These are phyloP conservation scores for Blumeria graminis DNA, from an alignment of 2,329 filamentous ascomycete species.

Conservation along the genomic window DNA sequence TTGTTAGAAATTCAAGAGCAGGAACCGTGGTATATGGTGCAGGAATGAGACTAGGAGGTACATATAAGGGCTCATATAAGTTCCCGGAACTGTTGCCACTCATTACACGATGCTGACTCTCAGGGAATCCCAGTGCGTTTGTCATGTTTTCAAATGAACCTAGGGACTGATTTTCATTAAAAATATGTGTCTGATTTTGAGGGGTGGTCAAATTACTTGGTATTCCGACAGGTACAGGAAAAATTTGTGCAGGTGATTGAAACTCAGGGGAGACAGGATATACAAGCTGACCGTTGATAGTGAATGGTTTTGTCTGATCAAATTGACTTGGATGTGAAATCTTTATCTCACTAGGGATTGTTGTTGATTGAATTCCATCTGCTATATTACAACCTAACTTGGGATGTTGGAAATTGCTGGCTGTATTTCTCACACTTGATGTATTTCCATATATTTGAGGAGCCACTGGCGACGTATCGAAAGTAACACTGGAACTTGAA, in stretches of 20 bases:
- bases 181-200: constrained; percentile 3
- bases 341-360: constrained; percentile 10
- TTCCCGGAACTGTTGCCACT: constrained; percentile 4
- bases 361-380: not conserved
- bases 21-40: constrained; percentile 3
- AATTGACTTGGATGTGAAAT: constrained; percentile 15
- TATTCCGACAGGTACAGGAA: constrained; percentile 10
- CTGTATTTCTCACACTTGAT: not conserved
- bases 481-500: constrained; percentile 3
- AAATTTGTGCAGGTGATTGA: constrained; percentile 8
- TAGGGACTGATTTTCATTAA: constrained; percentile 6
- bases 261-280: constrained; percentile 12
- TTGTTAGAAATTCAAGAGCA: constrained; percentile 7
- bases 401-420: not conserved
- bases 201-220: constrained; percentile 10
- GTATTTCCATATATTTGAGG: constrained; percentile 2
- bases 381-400: constrained; percentile 2
- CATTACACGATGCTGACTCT: constrained; percentile 8
- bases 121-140: constrained; percentile 5
- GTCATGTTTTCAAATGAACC: constrained; percentile 3
- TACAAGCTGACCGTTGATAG: constrained; percentile 14
- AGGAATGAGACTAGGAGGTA: constrained; percentile 4
- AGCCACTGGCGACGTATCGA: constrained; percentile 4
- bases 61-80: constrained; percentile 2
- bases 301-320: constrained; percentile 15